These are phyloP conservation scores for Phialocephala subalpina DNA, from an alignment of 2,329 filamentous ascomycete genomes.

Conservation along the genomic window DNA sequence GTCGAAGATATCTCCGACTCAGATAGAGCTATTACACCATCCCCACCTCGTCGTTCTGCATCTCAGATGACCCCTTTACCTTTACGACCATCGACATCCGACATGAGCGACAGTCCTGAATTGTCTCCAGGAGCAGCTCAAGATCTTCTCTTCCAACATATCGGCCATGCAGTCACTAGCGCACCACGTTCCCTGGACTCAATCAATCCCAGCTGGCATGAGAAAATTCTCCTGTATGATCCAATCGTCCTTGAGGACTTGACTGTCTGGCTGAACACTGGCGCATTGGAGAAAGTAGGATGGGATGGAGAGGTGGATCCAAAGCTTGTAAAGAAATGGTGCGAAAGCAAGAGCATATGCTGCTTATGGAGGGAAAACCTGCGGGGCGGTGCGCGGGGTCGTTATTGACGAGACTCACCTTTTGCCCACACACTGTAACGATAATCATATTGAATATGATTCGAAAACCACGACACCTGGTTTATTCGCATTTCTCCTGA, in stretches of 20 bases:
- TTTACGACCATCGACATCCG: constrained; percentile 27
- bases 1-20: constrained; percentile 61
- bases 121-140: constrained; percentile 51
- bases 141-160: constrained; percentile 56
- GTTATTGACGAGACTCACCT: constrained; percentile 32
- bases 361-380: constrained; percentile 69
- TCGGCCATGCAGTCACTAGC: constrained; percentile 62
- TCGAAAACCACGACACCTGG: background rate
- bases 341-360: constrained; percentile 85
- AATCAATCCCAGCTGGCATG: constrained; percentile 75
- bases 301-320: constrained; percentile 71
- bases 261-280: constrained; percentile 81
- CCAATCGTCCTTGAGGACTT: constrained; percentile 90
- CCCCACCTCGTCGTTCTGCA: constrained; percentile 36
- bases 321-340: constrained; percentile 84
- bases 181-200: constrained; percentile 59
- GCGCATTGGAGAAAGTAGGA: constrained; percentile 67
- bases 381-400: constrained; percentile 38
- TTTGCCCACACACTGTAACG: background rate
- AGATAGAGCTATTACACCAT: constrained; percentile 43
- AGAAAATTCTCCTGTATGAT: constrained; percentile 94
- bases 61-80: constrained; percentile 32
- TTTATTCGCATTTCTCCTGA: background rate
- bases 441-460: constrained; percentile 3
- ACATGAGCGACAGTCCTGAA: constrained; percentile 20